phyloP scores from a whole-genome alignment of 805 yeast genomes.

The Candida chauliodis region DNA sequence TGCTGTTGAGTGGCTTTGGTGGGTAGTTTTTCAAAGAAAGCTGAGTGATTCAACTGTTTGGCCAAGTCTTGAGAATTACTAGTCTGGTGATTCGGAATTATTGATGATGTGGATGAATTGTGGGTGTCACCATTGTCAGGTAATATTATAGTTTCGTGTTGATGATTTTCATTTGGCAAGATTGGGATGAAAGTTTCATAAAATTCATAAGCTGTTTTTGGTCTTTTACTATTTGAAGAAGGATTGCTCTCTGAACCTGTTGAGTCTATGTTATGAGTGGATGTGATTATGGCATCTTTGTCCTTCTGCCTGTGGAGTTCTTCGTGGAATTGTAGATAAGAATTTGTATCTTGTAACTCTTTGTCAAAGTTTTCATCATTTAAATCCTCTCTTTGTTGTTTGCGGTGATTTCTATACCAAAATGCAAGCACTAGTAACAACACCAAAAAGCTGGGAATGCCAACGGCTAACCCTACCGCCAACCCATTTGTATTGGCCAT shows the following conservation, averaged over 20 bases:
- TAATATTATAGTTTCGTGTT: background rate
- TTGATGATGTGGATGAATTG: background rate
- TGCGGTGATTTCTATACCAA: conserved; percentile 28
- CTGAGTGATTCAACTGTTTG: conserved; percentile 33
- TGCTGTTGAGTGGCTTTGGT: conserved; percentile 26
- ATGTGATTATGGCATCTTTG: background rate
- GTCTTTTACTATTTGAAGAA: background rate
- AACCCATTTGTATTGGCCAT: conserved; percentile 20
- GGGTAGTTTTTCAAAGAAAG: conserved; percentile 37
- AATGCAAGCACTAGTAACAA: conserved; percentile 20
- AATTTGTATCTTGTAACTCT: conserved; percentile 34
- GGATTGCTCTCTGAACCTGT: conserved; percentile 8
- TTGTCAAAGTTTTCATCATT: conserved; percentile 26
- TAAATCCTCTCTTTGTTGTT: conserved; percentile 30
- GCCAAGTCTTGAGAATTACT: conserved; percentile 22
- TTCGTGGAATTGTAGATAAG: conserved; percentile 34
- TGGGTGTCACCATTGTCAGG: background rate
- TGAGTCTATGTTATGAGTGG: conserved; percentile 6
- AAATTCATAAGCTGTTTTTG: conserved; percentile 32
- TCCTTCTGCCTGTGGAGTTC: conserved; percentile 27
- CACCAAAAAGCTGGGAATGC: conserved; percentile 34
- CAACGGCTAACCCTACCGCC: conserved; percentile 42
- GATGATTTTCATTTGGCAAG: conserved; percentile 16
- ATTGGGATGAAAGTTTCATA: conserved; percentile 42
- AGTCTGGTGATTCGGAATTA: conserved; percentile 1